A percentile compares a stretch with the other conserved stretches of the same genome.
phyloP scores from a whole-genome alignment of 345 rosid species.

The Rhodomyrtus tomentosa region DNA sequence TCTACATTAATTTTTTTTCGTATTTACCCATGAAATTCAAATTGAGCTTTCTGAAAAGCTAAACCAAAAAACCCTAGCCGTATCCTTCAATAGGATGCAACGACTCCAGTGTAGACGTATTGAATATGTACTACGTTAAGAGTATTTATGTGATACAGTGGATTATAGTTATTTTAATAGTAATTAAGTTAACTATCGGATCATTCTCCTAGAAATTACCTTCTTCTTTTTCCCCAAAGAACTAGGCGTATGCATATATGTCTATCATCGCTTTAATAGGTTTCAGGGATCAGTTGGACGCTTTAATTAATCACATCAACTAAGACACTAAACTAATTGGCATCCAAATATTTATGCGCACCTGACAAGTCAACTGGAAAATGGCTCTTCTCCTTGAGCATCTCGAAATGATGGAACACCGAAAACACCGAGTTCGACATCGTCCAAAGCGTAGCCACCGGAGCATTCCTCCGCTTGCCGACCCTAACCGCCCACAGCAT shows the following conservation, averaged over 20 bases:
- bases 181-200: neutral
- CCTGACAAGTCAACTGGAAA: neutral
- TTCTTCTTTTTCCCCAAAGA: neutral
- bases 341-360: neutral
- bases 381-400: neutral
- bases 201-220: neutral
- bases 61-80: neutral
- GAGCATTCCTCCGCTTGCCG: slow-evolving; percentile 14
- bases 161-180: no score
- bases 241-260: neutral
- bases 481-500: slow-evolving; percentile 6
- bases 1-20: neutral
- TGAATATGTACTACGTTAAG: neutral
- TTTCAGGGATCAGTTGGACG: neutral
- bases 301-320: neutral
- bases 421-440: neutral
- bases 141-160: neutral
- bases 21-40: neutral
- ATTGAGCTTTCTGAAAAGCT: neutral
- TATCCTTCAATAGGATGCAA: neutral
- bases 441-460: slow-evolving; percentile 18
- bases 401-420: neutral
- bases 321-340: neutral
- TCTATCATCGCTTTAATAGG: neutral
- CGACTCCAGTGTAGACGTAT: neutral